Evolutionary conservation across 768 basidiomycete species (phyloP).

Genomic region (Pholiota conissans): DNA sequence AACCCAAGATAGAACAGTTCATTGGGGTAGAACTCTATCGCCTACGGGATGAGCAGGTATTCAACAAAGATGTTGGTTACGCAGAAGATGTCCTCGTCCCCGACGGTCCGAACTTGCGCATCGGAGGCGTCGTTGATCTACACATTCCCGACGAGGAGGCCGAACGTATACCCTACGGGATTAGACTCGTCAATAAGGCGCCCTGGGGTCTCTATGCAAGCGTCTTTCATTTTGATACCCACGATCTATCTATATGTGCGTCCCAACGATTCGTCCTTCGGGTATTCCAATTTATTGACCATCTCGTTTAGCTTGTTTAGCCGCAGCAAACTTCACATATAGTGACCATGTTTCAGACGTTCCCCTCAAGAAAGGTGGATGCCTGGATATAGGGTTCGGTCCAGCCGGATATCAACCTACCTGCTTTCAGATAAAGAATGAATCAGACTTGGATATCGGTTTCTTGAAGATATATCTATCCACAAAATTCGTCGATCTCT

Average conservation of each 20-base stretch:
- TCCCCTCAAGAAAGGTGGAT: background rate
- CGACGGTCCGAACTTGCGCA: background rate
- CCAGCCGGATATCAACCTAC: background rate
- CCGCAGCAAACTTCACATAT: background rate
- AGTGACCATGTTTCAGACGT: background rate
- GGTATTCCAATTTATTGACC: background rate
- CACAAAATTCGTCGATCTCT: background rate
- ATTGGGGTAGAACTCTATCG: no score
- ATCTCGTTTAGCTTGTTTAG: background rate
- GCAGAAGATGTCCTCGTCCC: no score
- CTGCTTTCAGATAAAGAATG: background rate
- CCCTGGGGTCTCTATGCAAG: background rate
- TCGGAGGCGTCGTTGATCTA: background rate
- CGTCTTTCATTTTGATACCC: background rate
- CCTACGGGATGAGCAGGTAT: no score
- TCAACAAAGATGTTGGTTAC: background rate
- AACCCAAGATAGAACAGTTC: background rate
- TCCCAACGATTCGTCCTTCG: background rate
- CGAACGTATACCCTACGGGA: background rate
- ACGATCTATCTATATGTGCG: background rate
- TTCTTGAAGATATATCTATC: background rate
- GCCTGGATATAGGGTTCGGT: background rate
- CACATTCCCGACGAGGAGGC: background rate
- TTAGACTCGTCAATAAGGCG: background rate
- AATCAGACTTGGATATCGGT: background rate